A percentile compares a stretch with the other conserved stretches of the same genome.
phyloP scores from a whole-genome alignment of 768 basidiomycete species.

The Dictyophora rubrovolvata region DNA sequence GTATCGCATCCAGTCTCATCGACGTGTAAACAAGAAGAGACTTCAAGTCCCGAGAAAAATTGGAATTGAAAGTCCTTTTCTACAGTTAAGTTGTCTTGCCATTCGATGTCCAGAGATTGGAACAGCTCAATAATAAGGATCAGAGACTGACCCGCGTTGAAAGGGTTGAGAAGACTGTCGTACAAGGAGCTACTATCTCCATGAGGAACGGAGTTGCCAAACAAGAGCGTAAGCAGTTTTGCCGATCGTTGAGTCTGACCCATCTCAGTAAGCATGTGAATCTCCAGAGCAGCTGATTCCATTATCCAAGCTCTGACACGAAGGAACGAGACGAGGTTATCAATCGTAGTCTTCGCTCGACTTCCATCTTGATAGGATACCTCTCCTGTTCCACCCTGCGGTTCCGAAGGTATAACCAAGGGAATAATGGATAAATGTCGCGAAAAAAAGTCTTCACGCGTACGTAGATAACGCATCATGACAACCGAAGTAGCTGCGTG shows the following conservation, averaged over 20 bases:
- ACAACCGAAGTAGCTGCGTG: slow-evolving; percentile 75
- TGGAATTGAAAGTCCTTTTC: slow-evolving; percentile 49
- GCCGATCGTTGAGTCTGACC: slow-evolving; percentile 63
- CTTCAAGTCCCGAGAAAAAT: slow-evolving; percentile 47
- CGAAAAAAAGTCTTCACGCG: slow-evolving; percentile 80
- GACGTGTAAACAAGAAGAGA: slow-evolving; percentile 57
- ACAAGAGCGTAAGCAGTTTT: slow-evolving; percentile 72
- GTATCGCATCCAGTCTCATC: slow-evolving; percentile 73
- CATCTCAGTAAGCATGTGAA: slow-evolving; percentile 75
- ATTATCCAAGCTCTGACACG: slow-evolving; percentile 77
- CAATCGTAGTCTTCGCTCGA: slow-evolving; percentile 55
- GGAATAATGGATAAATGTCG: slow-evolving; percentile 76
- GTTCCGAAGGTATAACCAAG: slow-evolving; percentile 42
- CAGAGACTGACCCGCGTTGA: slow-evolving; percentile 75
- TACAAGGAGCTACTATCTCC: slow-evolving; percentile 40
- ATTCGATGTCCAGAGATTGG: slow-evolving; percentile 79
- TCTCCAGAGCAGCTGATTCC: slow-evolving; percentile 77
- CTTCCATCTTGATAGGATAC: slow-evolving; percentile 65
- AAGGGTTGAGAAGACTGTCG: slow-evolving; percentile 43
- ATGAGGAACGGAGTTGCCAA: slow-evolving; percentile 30
- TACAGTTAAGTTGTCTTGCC: slow-evolving; percentile 66
- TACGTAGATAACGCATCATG: slow-evolving; percentile 77
- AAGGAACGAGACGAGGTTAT: slow-evolving; percentile 65
- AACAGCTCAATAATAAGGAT: slow-evolving; percentile 82
- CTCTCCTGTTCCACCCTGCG: slow-evolving; percentile 43